A percentile compares a stretch with the other conserved stretches of the same genome.
These are phyloP conservation scores for Eudorina sp. DNA, from an alignment of 139 green algal genomes.

Conservation along the genomic window DNA sequence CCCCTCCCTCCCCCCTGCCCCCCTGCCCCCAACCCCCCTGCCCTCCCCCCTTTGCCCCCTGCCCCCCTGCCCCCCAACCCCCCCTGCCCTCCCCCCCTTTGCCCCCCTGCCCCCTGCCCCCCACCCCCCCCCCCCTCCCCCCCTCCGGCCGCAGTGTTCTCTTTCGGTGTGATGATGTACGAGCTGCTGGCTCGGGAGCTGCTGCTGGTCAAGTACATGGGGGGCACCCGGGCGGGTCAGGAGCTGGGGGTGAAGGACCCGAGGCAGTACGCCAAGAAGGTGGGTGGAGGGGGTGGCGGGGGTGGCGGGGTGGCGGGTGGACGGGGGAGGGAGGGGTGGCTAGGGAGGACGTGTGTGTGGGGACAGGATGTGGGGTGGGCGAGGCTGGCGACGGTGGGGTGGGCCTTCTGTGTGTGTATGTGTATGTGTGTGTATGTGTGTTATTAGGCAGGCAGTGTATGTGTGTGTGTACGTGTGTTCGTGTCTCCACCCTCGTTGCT, in stretches of 20 bases:
- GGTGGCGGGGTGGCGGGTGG: not conserved
- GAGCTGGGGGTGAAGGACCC: conserved; percentile 1
- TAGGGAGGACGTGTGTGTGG: not conserved
- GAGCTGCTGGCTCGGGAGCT: conserved; percentile 50
- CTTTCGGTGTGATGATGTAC: conserved; percentile 76
- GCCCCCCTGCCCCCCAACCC: not conserved
- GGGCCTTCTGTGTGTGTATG: too few species aligned
- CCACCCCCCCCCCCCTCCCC: not conserved
- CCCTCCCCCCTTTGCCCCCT: too few species aligned
- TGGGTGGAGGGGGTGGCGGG: not conserved
- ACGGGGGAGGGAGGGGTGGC: not conserved
- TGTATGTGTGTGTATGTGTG: too few species aligned
- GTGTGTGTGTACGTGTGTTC: too few species aligned
- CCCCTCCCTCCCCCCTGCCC: not conserved
- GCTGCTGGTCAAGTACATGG: conserved; percentile 50
- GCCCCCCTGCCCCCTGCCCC: not conserved
- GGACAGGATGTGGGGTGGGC: not conserved
- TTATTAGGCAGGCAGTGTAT: too few species aligned
- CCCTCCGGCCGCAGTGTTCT: not conserved
- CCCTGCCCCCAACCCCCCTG: not conserved
- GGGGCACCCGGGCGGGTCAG: not conserved
- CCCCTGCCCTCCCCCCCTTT: not conserved
- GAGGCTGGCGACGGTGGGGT: too few species aligned
- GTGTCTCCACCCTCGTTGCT: too few species aligned
- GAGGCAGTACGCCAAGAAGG: conserved; percentile 29